Base-by-base conservation (phyloP, 2,329 filamentous ascomycete genomes). In the Alternaria ventricosa region DNA sequence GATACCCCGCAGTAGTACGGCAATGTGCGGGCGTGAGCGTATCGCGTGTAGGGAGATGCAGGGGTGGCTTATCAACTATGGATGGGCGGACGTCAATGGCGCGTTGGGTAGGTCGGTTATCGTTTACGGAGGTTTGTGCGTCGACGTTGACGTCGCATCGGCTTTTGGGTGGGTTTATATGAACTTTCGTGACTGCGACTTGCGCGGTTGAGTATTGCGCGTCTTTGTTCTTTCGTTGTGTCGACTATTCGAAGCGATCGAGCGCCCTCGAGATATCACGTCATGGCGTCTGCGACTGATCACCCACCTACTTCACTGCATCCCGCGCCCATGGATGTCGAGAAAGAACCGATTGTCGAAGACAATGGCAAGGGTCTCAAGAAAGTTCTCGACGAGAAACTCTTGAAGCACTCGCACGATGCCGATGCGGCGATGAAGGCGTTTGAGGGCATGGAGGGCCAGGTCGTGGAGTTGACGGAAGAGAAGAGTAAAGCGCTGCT, bases 391-490 rank as follows among this genome's bases (percentile, higher is more conserved):
- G 67, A 72, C 11, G 70, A 73, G 41, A 74, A 76, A 58, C 63
- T 78, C 2, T 53, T 77, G 57, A 82, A 86, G 68, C 86, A 87
- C 69, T 82, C 84, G 2, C 82, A 87, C 58, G 86, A 89, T 82
- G 87, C 84, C 27, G 87, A 89, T 69, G 86, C 88, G 61, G 87
- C 87, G 27, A 81, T 89, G 83, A 86, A 87, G 68, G 87, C 85
- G 3, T 85, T 88, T 67, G 81, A 78, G 51, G 76, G 81, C 10
- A 71, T 82, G 51, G 79, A 84, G 1, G 87, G 86, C 22, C 81
- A 87, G 68, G 73, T 84, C 0, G 79, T 88, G 22, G 81, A 84
- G 36, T 77, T 89, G 36, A 87, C 86, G 57, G 85, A 85, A 66
- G 84, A 83, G 50, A 87, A 86, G 23, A 89, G 87, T 68, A 86